These are phyloP conservation scores for Boechera stricta DNA, from an alignment of 345 rosid genomes.

Conservation along the genomic window DNA sequence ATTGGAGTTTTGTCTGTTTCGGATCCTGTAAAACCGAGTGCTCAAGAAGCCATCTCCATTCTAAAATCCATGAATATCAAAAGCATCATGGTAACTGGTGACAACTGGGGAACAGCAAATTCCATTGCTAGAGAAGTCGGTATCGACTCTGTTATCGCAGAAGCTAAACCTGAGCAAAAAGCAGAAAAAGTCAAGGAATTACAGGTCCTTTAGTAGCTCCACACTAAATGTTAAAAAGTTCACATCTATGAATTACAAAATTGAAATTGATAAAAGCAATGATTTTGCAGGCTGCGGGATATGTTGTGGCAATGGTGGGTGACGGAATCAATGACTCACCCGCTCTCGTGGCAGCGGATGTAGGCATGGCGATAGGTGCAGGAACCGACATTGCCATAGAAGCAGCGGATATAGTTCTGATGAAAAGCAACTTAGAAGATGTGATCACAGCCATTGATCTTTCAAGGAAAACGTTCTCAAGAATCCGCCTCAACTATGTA, in stretches of 20 bases:
- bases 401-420: conserved; percentile 93
- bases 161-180: conserved; percentile 90
- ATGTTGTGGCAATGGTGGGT: conserved; percentile 90
- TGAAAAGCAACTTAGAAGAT: conserved; percentile 95
- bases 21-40: conserved; percentile 82
- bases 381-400: conserved; percentile 97
- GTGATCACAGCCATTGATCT: conserved; percentile 93
- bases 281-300: conserved; percentile 60
- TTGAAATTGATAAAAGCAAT: neutral
- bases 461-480: conserved; percentile 77
- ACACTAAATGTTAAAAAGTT: neutral
- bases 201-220: conserved; percentile 56
- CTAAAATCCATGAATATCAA: conserved; percentile 77
- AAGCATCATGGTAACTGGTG: conserved; percentile 96
- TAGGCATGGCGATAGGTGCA: conserved; percentile 97
- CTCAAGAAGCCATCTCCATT: conserved; percentile 71
- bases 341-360: conserved; percentile 91
- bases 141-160: conserved; percentile 76
- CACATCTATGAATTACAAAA: neutral
- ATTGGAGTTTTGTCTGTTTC: conserved; percentile 77
- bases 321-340: conserved; percentile 97
- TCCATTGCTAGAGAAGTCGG: conserved; percentile 86
- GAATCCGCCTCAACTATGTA: conserved; percentile 86
- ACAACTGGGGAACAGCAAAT: conserved; percentile 95
- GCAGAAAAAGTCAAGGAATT: conserved; percentile 86